Evolutionary conservation across 225 moss, liverwort and hornwort species (phyloP).

Genomic region (Marchantia polymorpha): DNA sequence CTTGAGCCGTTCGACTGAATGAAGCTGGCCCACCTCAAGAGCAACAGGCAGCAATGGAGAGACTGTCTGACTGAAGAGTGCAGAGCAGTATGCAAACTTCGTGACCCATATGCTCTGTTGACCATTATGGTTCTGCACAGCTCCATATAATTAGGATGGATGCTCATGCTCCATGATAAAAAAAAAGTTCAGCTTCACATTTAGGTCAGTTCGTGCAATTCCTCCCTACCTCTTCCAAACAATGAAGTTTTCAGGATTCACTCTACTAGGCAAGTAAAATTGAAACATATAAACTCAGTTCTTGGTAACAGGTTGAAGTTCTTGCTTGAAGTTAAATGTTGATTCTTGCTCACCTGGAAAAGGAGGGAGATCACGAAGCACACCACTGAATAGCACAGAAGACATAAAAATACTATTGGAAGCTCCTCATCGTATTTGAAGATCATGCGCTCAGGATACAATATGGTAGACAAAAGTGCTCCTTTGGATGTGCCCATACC

Average conservation of each 20-base stretch:
- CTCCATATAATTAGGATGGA: neutral
- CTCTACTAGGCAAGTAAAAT: neutral
- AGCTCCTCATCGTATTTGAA: slow-evolving; percentile 73
- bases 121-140: slow-evolving; percentile 39
- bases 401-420: slow-evolving; percentile 43
- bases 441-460: slow-evolving; percentile 58
- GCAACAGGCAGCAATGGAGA: slow-evolving; percentile 65
- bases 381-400: slow-evolving; percentile 43
- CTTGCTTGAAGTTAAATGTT: neutral
- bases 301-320: neutral
- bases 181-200: neutral
- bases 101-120: slow-evolving; percentile 54
- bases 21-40: slow-evolving; percentile 60
- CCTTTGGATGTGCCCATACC: slow-evolving; percentile 66
- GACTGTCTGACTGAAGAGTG: slow-evolving; percentile 47
- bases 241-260: neutral
- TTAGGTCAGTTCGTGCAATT: neutral
- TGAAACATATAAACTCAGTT: too few relatives aligned
- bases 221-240: neutral
- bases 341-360: slow-evolving; percentile 46
- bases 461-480: slow-evolving; percentile 50
- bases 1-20: slow-evolving; percentile 56
- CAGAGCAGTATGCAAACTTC: slow-evolving; percentile 52
- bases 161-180: neutral
- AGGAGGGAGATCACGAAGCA: slow-evolving; percentile 48